A percentile compares a stretch with the other conserved stretches of the same genome.
Evolutionary conservation across 1,139 yeast species (phyloP).

Genomic region (Meyerozyma athensensis): DNA sequence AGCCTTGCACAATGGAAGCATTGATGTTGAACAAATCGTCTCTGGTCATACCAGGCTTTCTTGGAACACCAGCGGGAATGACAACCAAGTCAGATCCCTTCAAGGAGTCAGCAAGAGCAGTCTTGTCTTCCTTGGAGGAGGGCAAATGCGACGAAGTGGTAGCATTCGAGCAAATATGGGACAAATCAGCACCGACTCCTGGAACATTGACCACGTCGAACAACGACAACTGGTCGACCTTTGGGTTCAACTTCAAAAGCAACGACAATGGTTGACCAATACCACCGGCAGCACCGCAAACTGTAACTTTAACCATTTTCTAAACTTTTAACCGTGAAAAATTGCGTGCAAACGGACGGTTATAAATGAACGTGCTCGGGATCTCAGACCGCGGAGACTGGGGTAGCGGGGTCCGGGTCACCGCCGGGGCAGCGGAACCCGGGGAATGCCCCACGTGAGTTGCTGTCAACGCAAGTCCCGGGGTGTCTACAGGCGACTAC

Average conservation of each 20-base stretch:
- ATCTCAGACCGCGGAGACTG: constrained; percentile 1
- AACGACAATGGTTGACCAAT: constrained; percentile 97
- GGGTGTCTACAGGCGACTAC: neutral
- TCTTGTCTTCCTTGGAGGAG: constrained; percentile 56
- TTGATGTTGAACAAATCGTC: constrained; percentile 97
- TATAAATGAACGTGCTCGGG: constrained; percentile 2
- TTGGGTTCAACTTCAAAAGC: constrained; percentile 79
- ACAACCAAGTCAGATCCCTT: constrained; percentile 81
- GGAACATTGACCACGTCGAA: constrained; percentile 94
- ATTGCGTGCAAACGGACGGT: neutral
- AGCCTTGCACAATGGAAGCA: constrained; percentile 90
- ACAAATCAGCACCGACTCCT: constrained; percentile 95
- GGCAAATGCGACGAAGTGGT: constrained; percentile 81
- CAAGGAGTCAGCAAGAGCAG: constrained; percentile 72
- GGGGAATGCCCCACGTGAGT: too few species aligned
- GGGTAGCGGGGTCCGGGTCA: constrained; percentile 3
- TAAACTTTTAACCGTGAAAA: neutral
- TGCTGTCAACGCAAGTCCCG: neutral
- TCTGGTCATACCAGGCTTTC: constrained; percentile 99
- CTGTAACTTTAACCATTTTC: constrained; percentile 65
- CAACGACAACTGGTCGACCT: constrained; percentile 78
- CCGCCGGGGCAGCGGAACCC: neutral
- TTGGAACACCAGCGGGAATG: constrained; percentile 99
- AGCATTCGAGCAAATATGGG: constrained; percentile 90
- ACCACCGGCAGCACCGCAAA: constrained; percentile 97